These are phyloP conservation scores for Symbiodinium natans DNA, from an alignment of 73 alveolate species.

Conservation along the genomic window DNA sequence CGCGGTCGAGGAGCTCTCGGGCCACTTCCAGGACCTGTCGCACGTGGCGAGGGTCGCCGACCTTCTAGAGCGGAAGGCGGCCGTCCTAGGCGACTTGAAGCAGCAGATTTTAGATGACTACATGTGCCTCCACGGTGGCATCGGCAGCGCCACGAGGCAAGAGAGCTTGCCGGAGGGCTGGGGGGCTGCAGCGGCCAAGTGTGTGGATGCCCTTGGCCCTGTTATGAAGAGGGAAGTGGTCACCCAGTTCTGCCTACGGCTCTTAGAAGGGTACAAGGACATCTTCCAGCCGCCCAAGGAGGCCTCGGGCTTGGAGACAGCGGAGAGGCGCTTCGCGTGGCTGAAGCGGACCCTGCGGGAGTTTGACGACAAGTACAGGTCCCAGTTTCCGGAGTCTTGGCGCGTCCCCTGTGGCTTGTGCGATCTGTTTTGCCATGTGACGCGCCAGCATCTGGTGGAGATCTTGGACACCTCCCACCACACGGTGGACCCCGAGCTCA, in stretches of 20 bases:
- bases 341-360: slow-evolving; percentile 97
- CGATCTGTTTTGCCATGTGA: slow-evolving; percentile 98
- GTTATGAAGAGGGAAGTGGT: slow-evolving; percentile 94
- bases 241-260: slow-evolving; percentile 97
- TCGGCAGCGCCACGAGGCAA: slow-evolving; percentile 63
- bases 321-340: slow-evolving; percentile 98
- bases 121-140: slow-evolving; percentile 83
- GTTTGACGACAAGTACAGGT: slow-evolving; percentile 97
- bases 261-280: slow-evolving; percentile 97
- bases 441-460: slow-evolving; percentile 97
- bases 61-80: slow-evolving; percentile 83
- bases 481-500: slow-evolving; percentile 96
- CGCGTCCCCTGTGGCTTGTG: slow-evolving; percentile 97
- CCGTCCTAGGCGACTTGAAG: slow-evolving; percentile 59
- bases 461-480: slow-evolving; percentile 96
- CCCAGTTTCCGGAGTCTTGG: slow-evolving; percentile 98
- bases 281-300: slow-evolving; percentile 97
- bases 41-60: slow-evolving; percentile 89
- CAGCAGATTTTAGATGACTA: slow-evolving; percentile 67
- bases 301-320: slow-evolving; percentile 97
- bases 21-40: slow-evolving; percentile 97
- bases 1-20: slow-evolving; percentile 98
- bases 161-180: slow-evolving; percentile 78
- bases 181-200: slow-evolving; percentile 84
- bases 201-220: slow-evolving; percentile 87